Base-by-base conservation (phyloP, 306 rosid species). In the Vicia faba region DNA sequence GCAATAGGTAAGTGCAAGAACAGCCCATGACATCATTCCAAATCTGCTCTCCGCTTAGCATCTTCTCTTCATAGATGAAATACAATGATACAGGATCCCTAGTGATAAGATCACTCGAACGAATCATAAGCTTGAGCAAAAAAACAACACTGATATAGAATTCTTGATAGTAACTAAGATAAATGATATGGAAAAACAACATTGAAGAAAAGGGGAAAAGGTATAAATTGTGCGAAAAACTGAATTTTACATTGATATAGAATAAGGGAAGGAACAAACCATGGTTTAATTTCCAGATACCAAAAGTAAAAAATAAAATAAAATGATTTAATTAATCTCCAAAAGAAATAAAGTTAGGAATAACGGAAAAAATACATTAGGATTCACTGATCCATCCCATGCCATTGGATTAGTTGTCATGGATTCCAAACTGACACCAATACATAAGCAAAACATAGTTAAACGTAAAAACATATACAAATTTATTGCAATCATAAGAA, bases 1-100 rank as follows among this genome's bases (percentile, higher is more conserved):
- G 89, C 96, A 88, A 78, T 90, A 93, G 63, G 98, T 93, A 69
- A 93, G 54, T 40, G 98, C 91, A 82, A 93, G 97, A 80, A 93
- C 98, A 14, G 97, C 97, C 98, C 98, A 93, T 13, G 97, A 90
- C 99, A 90, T 93, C 99, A 93, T 93, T 79, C 97, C 97, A 80
- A 93, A 90, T 86, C 99, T 84, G 88, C 95, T 20, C 23, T 20
- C 1, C 23, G 1, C 23, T 20, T 20, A 20, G 23, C 23, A 1
- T 1, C 23, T 2, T 20, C 23, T 2, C 23, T 20, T 20, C 23
- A 20, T 20, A 20, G 23, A 20, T 20, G 23, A 20, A 20, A 20
- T 20, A 2, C 23, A 20, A 20, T 20, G 23, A 1, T 20, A 20
- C 23, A 20, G 23, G 23, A 20, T 20, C 23, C 23, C 1, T 20